These are phyloP conservation scores for Pinus taeda DNA, from an alignment of 75 land plant species.

Conservation along the genomic window DNA sequence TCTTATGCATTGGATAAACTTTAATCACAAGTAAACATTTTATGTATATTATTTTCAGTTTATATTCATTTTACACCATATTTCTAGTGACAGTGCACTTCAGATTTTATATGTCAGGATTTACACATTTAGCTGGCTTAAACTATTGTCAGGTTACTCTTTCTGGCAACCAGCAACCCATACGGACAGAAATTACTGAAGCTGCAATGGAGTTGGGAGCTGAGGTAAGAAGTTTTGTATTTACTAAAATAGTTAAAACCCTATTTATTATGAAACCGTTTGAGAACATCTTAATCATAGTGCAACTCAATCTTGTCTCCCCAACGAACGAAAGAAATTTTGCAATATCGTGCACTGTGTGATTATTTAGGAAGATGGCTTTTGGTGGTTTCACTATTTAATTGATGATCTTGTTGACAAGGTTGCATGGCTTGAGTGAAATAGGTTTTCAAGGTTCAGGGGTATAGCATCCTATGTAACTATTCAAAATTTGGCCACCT, in stretches of 20 bases:
- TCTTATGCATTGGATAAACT: not conserved
- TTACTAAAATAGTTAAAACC: not conserved
- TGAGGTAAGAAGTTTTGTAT: slow-evolving; percentile 46
- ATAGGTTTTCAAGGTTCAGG: not conserved
- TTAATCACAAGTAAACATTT: not conserved
- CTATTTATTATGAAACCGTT: not conserved
- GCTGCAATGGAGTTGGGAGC: slow-evolving; percentile 97
- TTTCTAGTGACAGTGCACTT: not conserved
- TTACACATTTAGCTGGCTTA: slow-evolving; percentile 1
- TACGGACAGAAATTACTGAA: slow-evolving; percentile 91
- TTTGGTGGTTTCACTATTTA: slow-evolving; percentile 1
- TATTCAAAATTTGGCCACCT: not conserved
- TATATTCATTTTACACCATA: not conserved
- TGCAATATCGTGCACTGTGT: not conserved
- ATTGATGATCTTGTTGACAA: not conserved
- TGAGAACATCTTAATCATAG: not conserved
- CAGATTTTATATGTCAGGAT: not conserved
- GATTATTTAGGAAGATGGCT: not conserved
- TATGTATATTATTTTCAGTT: not conserved
- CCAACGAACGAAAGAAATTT: not conserved
- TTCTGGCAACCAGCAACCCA: slow-evolving; percentile 93
- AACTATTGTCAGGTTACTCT: slow-evolving; percentile 61
- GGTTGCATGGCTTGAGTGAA: not conserved
- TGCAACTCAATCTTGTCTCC: not conserved
- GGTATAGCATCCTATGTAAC: too few species aligned